Percentiles rank a stretch among this genome's conserved stretches.
phyloP scores from a whole-genome alignment of 164 flowering plant genomes.

The Dillenia suffruticosa region DNA sequence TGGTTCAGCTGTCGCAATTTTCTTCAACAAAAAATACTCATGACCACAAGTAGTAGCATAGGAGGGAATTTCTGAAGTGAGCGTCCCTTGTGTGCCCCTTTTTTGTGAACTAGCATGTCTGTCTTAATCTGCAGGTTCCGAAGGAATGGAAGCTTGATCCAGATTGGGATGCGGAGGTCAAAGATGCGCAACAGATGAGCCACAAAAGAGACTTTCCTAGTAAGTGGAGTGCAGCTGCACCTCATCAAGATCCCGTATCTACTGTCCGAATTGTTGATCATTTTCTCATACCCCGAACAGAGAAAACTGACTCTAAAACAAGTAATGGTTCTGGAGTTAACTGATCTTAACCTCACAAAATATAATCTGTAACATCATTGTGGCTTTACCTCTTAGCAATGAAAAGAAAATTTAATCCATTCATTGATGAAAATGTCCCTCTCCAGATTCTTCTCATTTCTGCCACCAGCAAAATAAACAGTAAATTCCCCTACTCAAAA shows the following conservation, averaged over 20 bases:
- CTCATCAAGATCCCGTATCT: constrained; percentile 71
- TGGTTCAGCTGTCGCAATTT: neutral
- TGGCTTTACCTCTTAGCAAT: neutral
- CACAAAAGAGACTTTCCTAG: constrained; percentile 71
- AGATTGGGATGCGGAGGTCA: constrained; percentile 73
- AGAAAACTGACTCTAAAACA: constrained; percentile 13
- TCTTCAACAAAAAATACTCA: too few relatives aligned
- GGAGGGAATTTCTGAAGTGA: too few relatives aligned
- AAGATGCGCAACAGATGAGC: constrained; percentile 48
- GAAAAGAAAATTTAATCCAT: neutral
- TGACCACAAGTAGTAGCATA: too few relatives aligned
- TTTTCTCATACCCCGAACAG: constrained; percentile 55
- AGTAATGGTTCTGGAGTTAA: constrained; percentile 19
- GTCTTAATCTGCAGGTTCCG: constrained; percentile 67
- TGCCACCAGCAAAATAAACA: constrained; percentile 3
- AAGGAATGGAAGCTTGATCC: constrained; percentile 96
- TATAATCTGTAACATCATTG: constrained; percentile 6
- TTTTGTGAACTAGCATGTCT: neutral
- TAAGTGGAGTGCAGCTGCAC: constrained; percentile 73
- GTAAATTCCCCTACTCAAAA: neutral
- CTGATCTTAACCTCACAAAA: constrained; percentile 13
- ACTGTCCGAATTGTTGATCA: constrained; percentile 85
- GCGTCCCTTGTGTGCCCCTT: neutral
- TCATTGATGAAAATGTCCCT: neutral
- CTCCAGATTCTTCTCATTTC: neutral